Evolutionary conservation across 805 yeast genomes (phyloP), one percentile per base, ranked within the genome.

Genomic region (Yarrowia sp.): DNA sequence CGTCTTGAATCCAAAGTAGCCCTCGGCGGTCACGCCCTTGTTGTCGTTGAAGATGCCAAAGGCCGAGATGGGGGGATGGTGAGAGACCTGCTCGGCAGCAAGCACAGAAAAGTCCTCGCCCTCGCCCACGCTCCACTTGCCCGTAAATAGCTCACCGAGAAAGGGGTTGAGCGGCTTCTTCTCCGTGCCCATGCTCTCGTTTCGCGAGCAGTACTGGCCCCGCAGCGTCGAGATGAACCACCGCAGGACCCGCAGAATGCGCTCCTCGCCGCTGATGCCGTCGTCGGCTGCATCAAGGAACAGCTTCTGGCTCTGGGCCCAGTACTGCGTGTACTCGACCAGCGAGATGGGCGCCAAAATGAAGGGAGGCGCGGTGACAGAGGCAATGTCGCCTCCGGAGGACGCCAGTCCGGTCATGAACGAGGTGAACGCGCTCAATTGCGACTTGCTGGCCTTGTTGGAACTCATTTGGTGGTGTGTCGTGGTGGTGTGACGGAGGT

Each of bases 21-120:
- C 99, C 73, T 92, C 88, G 65, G 91, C 78, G 41, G 78, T 75
- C 24, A 87, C 86, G 32, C 85, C 80, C 72, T 86, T 80, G 69
- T 84, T 82, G 65, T 85, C 88, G 72, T 91, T 91, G 70, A 82
- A 77, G 62, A 94, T 82, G 42, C 91, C 83, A 72, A 91, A 94
- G 6, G 94, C 97, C n/a, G 98, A 92, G 33, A 88, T 86, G 24
- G 99, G 98, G 16, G 99, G 99, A 74, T 94, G 99, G 76, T 94
- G 99, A 65, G 92, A 85, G 13, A 94, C 97, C 76, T 94, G 99
- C 75, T 94, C 99, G 66, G 92, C 84, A 61, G 90, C 76, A 70
- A 93, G 78, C 12, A 84, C 75, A 24, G 97, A 88, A 7, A 27
- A 29, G 47, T 55, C 61, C 65, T 89, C 96, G 41, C 96, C 97